phyloP scores from a whole-genome alignment of 441 rosid species.

The Bocquillonia castaneifolia region DNA sequence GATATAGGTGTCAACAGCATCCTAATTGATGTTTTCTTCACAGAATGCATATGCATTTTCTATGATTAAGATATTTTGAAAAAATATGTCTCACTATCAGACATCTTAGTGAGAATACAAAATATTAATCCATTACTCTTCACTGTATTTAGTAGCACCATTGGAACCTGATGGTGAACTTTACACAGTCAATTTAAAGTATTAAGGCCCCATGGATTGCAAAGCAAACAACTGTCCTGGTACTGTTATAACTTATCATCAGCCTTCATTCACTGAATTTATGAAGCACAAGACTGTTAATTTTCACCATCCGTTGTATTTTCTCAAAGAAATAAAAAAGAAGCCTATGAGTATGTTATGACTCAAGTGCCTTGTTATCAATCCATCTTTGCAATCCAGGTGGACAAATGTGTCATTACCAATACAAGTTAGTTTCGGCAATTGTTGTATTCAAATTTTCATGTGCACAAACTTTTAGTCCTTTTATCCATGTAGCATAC shows the following conservation, averaged over 20 bases:
- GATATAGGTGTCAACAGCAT: too few species aligned
- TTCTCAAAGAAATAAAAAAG: neutral
- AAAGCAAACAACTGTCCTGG: conserved; percentile 6
- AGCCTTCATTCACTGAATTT: neutral
- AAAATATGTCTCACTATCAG: neutral
- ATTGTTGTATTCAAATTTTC: neutral
- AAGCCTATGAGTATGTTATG: neutral
- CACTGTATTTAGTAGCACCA: neutral
- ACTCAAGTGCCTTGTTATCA: too few species aligned
- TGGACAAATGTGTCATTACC: neutral
- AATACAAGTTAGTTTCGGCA: neutral
- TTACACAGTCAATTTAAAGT: neutral
- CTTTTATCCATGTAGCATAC: neutral
- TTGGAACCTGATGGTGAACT: neutral
- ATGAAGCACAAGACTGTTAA: neutral
- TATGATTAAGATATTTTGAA: neutral
- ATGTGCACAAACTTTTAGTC: neutral
- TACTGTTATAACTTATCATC: neutral
- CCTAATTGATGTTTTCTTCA: too few species aligned
- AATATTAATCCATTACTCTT: neutral
- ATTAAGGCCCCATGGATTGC: neutral
- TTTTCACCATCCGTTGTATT: neutral
- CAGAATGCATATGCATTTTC: neutral
- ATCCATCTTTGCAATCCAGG: neutral
- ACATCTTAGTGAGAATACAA: neutral